Conservation (phyloP, 306 rosid species). For the Alnus rubra region DNA sequence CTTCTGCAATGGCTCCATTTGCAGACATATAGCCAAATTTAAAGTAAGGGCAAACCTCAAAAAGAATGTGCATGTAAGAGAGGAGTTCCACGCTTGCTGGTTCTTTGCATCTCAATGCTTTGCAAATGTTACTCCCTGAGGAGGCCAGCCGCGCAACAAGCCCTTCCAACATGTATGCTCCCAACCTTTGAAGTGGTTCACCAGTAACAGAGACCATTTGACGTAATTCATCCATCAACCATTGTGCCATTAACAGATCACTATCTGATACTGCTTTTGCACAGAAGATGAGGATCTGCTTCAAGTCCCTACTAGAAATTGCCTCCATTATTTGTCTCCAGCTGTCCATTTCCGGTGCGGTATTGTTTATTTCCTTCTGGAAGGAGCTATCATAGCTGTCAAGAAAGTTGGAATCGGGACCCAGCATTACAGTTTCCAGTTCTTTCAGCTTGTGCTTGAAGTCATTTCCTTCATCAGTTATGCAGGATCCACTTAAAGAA, state of each 20-base stretch:
- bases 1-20: conserved; percentile 98
- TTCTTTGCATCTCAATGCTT: conserved; percentile 73
- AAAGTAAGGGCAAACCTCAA: conserved; percentile 93
- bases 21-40: conserved; percentile 98
- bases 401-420: conserved; percentile 64
- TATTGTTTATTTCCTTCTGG: conserved; percentile 43
- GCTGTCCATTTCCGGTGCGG: conserved; percentile 53
- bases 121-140: conserved; percentile 80
- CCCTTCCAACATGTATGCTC: conserved; percentile 98
- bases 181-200: conserved; percentile 90
- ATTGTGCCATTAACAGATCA: conserved; percentile 64
- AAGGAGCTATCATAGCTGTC: conserved; percentile 54
- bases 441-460: conserved; percentile 79
- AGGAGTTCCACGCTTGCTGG: conserved; percentile 77
- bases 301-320: conserved; percentile 64
- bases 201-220: conserved; percentile 91
- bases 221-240: conserved; percentile 77
- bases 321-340: conserved; percentile 75
- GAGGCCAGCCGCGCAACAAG: conserved; percentile 68
- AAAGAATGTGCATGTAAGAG: conserved; percentile 84
- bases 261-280: conserved; percentile 77
- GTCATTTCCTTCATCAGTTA: conserved; percentile 65
- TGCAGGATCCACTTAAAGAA: conserved; percentile 70
- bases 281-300: conserved; percentile 65
- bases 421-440: conserved; percentile 86